These are phyloP conservation scores for Chrysosporium queenslandicum DNA, from an alignment of 2,329 filamentous ascomycete genomes.

Conservation along the genomic window DNA sequence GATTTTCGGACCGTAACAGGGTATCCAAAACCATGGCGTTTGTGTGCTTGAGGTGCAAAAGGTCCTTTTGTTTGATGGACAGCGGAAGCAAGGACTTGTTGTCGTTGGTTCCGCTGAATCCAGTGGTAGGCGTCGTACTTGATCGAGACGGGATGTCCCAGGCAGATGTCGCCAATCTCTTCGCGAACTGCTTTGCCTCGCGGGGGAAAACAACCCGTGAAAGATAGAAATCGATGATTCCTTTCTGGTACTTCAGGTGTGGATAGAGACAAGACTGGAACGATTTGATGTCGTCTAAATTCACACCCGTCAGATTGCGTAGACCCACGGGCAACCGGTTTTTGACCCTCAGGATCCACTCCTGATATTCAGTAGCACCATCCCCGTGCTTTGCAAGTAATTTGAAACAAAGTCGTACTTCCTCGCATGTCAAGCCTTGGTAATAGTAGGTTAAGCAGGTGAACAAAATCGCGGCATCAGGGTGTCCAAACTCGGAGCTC, in stretches of 20 bases:
- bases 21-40: slow-evolving; percentile 53
- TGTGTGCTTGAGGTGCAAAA: slow-evolving; percentile 46
- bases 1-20: slow-evolving; percentile 45
- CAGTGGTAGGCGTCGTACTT: slow-evolving; percentile 45
- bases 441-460: slow-evolving; percentile 51
- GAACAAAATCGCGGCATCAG: slow-evolving; percentile 47
- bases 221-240: slow-evolving; percentile 51
- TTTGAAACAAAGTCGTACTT: slow-evolving; percentile 42
- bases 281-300: slow-evolving; percentile 44
- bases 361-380: slow-evolving; percentile 39
- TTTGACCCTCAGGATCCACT: slow-evolving; percentile 25
- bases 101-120: slow-evolving; percentile 59
- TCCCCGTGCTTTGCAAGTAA: slow-evolving; percentile 45
- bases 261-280: slow-evolving; percentile 14
- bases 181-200: slow-evolving; percentile 49
- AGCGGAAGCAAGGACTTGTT: slow-evolving; percentile 46
- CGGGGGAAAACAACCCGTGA: slow-evolving; percentile 47
- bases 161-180: slow-evolving; percentile 52
- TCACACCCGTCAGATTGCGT: slow-evolving; percentile 43
- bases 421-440: slow-evolving; percentile 42
- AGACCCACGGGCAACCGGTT: slow-evolving; percentile 30
- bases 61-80: slow-evolving; percentile 44
- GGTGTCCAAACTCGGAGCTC: slow-evolving; percentile 53
- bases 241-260: slow-evolving; percentile 14
- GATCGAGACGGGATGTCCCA: slow-evolving; percentile 49